Evolutionary conservation across 495 filamentous ascomycete species (phyloP), one percentile per base, ranked within the genome.

Genomic region (Aspergillus bridgeri): DNA sequence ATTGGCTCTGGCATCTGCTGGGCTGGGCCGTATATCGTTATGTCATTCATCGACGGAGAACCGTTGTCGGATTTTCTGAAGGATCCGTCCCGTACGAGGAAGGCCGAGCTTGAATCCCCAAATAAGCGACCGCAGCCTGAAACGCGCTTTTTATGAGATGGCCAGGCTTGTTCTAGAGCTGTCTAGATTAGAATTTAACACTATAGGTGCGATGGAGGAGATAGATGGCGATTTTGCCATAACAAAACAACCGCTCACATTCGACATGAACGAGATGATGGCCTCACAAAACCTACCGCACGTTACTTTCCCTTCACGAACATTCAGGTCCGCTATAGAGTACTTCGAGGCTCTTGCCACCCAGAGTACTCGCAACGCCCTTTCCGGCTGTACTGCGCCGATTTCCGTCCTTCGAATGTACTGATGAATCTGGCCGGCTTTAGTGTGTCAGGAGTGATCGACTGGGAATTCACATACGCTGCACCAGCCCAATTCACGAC

Each of bases 1-100:
- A 67, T 73, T 6, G 65, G 69, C n/a, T 60, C 33, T 23, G 67
- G 65, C 1, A 67, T 62, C 8, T 63, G 63, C 23, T 60, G 63
- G 3, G 45, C 76, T 38, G 74, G 78, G 5, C 75, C 75, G 2
- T 81, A 77, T 60, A 76, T 80, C 50, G 76, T 82, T 46, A 77
- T 79, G 67, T 62, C 69, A 18, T 75, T 74, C 54, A 51, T 80
- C 46, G 65, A 74, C 45, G 68, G 76, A 51, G 48, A 56, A 4
- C 47, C 51, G 24, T 53, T 69, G 25, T 52, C 42, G 13, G 23
- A 48, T 38, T 63, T 58, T 38, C 64, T 67, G 11, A 60, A 48
- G 49, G 66, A 71, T 54, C 54, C 58, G 33, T 53, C 54, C 25
- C 48, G 6, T 9, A 11, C 51, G n/a, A 38, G 51, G 59, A 25